Conservation (phyloP, 2,329 filamentous ascomycete species). For the Pseudogymnoascus sp. region DNA sequence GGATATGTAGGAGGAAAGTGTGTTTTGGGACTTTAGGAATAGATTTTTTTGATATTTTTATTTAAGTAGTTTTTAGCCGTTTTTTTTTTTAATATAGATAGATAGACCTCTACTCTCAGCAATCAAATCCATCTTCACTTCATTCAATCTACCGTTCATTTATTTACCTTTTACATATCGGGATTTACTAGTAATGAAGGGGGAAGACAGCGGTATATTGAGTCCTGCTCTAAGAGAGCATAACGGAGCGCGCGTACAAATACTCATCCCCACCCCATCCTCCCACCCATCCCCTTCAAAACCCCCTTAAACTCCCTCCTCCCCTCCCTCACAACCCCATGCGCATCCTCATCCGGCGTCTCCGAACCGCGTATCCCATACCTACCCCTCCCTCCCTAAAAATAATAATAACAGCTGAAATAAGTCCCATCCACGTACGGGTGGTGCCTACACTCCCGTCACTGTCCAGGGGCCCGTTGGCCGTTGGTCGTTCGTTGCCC, state of each 20-base stretch:
- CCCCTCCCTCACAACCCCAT: too few species aligned
- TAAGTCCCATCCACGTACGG: not conserved
- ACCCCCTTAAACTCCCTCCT: too few species aligned
- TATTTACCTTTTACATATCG: not conserved
- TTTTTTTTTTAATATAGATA: not conserved
- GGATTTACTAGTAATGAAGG: not conserved
- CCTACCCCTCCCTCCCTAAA: too few species aligned
- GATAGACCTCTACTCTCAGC: not conserved
- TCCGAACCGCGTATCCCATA: not conserved
- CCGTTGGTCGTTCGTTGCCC: too few species aligned
- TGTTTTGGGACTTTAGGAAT: not conserved
- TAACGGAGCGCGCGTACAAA: not conserved
- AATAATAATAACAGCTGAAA: not conserved
- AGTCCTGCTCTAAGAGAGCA: not conserved
- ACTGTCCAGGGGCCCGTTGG: not conserved
- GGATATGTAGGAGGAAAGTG: not conserved
- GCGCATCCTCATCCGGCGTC: not conserved
- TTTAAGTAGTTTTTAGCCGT: not conserved
- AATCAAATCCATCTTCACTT: not conserved
- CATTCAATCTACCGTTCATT: not conserved
- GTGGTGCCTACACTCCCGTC: not conserved
- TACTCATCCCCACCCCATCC: not conserved
- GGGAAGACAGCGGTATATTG: not conserved
- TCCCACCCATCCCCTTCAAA: not conserved
- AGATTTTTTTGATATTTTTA: not conserved